Percentiles rank a stretch among this genome's conserved stretches.
These are phyloP conservation scores for Limonium bicolor DNA, from an alignment of 148 eudicot species.

Conservation along the genomic window DNA sequence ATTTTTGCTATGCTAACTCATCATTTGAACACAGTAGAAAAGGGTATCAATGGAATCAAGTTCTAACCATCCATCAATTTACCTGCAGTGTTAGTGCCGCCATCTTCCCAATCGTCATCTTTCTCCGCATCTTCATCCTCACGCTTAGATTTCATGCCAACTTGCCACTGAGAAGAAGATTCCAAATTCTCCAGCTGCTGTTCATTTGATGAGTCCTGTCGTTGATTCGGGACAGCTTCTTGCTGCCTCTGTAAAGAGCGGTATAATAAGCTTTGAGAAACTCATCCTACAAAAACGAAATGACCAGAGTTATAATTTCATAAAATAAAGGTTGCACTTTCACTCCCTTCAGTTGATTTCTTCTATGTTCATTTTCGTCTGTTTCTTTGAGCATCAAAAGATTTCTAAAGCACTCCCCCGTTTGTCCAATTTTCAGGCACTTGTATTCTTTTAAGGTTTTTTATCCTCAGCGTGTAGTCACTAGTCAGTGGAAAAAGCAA, in stretches of 20 bases:
- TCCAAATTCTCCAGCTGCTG: not conserved
- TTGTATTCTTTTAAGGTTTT: constrained; percentile 24
- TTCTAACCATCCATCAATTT: no score
- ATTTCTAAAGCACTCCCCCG: not conserved
- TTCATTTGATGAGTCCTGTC: not conserved
- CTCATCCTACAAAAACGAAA: constrained; percentile 40
- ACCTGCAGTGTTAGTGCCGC: constrained; percentile 1
- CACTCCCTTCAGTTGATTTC: no score
- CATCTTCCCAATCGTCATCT: constrained; percentile 7
- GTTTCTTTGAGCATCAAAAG: not conserved
- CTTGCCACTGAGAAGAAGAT: constrained; percentile 33
- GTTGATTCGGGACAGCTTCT: not conserved
- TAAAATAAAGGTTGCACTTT: not conserved
- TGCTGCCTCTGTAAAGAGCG: constrained; percentile 49
- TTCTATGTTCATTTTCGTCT: no score
- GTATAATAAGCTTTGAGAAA: constrained; percentile 84
- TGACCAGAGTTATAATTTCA: not conserved
- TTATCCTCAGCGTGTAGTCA: constrained; percentile 20
- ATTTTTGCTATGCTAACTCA: no score
- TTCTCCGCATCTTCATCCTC: constrained; percentile 1
- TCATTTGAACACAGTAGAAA: no score
- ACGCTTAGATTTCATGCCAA: constrained; percentile 3
- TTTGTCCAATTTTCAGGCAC: no score
- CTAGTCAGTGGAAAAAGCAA: no score
- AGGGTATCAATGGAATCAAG: no score